These are phyloP conservation scores for Davidsoniella eucalypti DNA, from an alignment of 2,329 filamentous ascomycete genomes.

Conservation along the genomic window DNA sequence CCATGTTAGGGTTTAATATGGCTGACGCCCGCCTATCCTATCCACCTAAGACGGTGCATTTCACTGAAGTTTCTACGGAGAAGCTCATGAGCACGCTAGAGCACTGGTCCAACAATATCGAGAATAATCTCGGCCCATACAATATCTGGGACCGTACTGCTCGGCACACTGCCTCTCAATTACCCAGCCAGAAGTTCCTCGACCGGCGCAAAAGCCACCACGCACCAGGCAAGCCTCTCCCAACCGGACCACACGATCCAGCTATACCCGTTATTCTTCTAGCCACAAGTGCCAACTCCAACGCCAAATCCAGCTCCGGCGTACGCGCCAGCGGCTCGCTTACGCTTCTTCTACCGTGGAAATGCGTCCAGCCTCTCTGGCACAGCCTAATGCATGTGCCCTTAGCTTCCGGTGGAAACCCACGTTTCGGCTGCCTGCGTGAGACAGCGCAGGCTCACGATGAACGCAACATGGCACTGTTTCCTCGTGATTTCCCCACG, in stretches of 20 bases:
- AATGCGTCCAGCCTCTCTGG: constrained; percentile 75
- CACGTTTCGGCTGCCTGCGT: constrained; percentile 65
- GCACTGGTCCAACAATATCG: constrained; percentile 42
- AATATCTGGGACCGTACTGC: constrained; percentile 51
- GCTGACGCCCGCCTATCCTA: constrained; percentile 68
- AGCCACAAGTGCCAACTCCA: constrained; percentile 33
- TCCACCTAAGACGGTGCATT: constrained; percentile 45
- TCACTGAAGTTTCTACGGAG: constrained; percentile 17
- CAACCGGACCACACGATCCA: constrained; percentile 45
- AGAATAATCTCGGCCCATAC: constrained; percentile 30
- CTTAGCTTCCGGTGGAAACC: constrained; percentile 62
- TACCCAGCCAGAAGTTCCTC: constrained; percentile 63
- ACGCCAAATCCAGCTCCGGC: constrained; percentile 27
- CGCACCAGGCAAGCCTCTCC: constrained; percentile 45
- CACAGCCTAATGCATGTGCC: constrained; percentile 70
- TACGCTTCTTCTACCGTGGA: constrained; percentile 81
- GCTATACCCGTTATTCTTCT: constrained; percentile 62
- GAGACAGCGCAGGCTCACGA: constrained; percentile 69
- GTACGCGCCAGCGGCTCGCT: constrained; percentile 50
- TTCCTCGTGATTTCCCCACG: constrained; percentile 69
- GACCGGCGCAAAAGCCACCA: constrained; percentile 56
- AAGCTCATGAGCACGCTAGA: constrained; percentile 44
- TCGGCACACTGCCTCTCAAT: constrained; percentile 46
- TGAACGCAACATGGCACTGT: constrained; percentile 64
- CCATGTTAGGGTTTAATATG: constrained; percentile 55